phyloP scores from a whole-genome alignment of 2,329 filamentous ascomycete species.

The Alternaria triticina region DNA sequence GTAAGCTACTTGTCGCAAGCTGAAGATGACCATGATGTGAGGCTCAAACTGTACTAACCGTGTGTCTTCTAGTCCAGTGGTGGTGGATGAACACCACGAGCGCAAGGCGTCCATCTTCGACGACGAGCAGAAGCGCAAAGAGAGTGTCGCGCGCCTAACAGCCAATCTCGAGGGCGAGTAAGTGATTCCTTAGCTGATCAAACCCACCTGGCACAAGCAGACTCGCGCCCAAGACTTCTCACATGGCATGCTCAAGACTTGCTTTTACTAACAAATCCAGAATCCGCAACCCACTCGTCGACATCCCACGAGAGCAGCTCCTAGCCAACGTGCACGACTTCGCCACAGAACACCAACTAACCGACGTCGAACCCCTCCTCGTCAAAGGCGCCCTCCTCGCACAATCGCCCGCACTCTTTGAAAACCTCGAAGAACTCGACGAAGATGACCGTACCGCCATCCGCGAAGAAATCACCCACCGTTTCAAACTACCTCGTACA shows the following conservation, averaged over 20 bases:
- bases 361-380: constrained; percentile 64
- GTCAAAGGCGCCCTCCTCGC: constrained; percentile 69
- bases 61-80: constrained; percentile 17
- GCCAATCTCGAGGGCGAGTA: constrained; percentile 42
- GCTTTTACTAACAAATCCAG: constrained; percentile 40
- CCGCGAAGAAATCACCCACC: constrained; percentile 67
- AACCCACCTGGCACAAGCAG: background rate
- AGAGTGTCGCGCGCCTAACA: constrained; percentile 33
- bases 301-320: constrained; percentile 60
- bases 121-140: constrained; percentile 30
- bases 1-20: constrained; percentile 11
- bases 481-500: constrained; percentile 63
- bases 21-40: background rate
- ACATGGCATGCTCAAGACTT: background rate
- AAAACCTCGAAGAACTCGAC: constrained; percentile 67
- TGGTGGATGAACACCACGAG: constrained; percentile 20
- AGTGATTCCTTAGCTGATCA: constrained; percentile 11
- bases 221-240: background rate
- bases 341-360: constrained; percentile 64
- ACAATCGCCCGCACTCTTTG: constrained; percentile 69
- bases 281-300: constrained; percentile 64
- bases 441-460: constrained; percentile 67
- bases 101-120: constrained; percentile 31
- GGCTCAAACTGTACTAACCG: background rate
- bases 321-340: constrained; percentile 66